These are phyloP conservation scores for Fusarium humuli DNA, from an alignment of 2,329 filamentous ascomycete genomes.

Conservation along the genomic window DNA sequence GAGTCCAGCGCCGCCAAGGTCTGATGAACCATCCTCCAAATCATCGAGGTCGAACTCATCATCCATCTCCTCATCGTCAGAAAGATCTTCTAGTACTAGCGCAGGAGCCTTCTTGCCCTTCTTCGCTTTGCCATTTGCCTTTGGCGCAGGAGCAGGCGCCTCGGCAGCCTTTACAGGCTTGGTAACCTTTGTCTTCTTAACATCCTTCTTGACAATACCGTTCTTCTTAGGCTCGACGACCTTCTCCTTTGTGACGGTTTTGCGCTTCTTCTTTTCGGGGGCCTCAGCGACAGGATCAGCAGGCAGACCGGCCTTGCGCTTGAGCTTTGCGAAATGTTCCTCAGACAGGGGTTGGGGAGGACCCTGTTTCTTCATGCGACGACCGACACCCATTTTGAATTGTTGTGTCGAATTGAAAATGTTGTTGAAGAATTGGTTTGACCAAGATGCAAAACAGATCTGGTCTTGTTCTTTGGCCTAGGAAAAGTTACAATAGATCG, in stretches of 20 bases:
- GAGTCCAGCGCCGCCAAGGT: slow-evolving; percentile 54
- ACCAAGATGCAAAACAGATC: slow-evolving; percentile 29
- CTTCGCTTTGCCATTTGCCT: slow-evolving; percentile 46
- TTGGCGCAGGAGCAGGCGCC: slow-evolving; percentile 45
- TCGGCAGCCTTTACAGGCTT: slow-evolving; percentile 51
- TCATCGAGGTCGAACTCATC: slow-evolving; percentile 60
- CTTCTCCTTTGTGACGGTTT: slow-evolving; percentile 48
- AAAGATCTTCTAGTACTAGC: slow-evolving; percentile 59
- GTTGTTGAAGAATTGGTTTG: slow-evolving; percentile 23
- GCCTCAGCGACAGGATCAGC: slow-evolving; percentile 69
- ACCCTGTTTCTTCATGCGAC: slow-evolving; percentile 96
- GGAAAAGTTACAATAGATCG: slow-evolving; percentile 41
- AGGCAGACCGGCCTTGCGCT: slow-evolving; percentile 83
- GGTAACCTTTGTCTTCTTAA: slow-evolving; percentile 49
- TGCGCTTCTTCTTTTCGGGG: slow-evolving; percentile 71
- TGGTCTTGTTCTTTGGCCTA: slow-evolving; percentile 37
- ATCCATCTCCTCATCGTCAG: slow-evolving; percentile 56
- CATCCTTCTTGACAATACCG: slow-evolving; percentile 46
- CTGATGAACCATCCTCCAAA: slow-evolving; percentile 58
- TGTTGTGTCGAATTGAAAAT: slow-evolving; percentile 13
- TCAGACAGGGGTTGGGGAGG: slow-evolving; percentile 86
- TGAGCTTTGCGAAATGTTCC: slow-evolving; percentile 78
- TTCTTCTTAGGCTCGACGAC: slow-evolving; percentile 48
- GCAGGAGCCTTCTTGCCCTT: slow-evolving; percentile 52
- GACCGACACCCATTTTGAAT: slow-evolving; percentile 82